Base-by-base conservation (phyloP, 495 filamentous ascomycete species). In the Staphylotrichum longicolle region DNA sequence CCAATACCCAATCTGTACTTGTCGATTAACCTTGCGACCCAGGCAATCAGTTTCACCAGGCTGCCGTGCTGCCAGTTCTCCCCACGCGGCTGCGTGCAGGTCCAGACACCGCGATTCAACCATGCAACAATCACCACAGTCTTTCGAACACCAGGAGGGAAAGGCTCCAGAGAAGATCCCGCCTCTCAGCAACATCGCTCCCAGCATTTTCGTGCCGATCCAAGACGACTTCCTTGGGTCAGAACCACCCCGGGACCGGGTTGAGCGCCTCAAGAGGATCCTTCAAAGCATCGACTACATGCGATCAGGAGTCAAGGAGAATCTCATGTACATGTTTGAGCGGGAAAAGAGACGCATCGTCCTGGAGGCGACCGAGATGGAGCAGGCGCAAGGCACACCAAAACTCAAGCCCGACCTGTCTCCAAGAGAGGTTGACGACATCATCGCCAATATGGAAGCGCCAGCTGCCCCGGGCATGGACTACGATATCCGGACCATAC, bases 341-440 rank as follows among this genome's bases (percentile, higher is more conserved):
- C 70, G 71, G 10, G 76, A 77, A 50, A 76, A 73, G 58, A 59
- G 66, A 12, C 73, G 76, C 7, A 63, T 75, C 33, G 57, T 70
- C 7, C 52, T 87, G 68, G 82, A 83, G 41, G 75, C 84, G 4
- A 73, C 70, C 52, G 74, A 92, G 44, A 74, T 75, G 33, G 81
- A 85, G 40, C 84, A 85, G 8, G 84, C 88, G n/a, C 83, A 87
- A 65, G 83, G 84, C 9, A 44, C 44, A 30, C 42, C 54, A 10
- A 51, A 44, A 5, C 32, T 33, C 46, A 54, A 49, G 27, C 48
- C 58, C 1, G 64, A 52, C 1, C 30, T 72, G 48, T 15, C 54
- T 15, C 54, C 56, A 4, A 47, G 44, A 10, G 73, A 74, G 56
- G 58, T 59, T 9, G 69, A 74, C 52, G 14, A 9, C n/a, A 57